Evolutionary conservation across 495 filamentous ascomycete species (phyloP).

Genomic region (Penicillium pancosmium): DNA sequence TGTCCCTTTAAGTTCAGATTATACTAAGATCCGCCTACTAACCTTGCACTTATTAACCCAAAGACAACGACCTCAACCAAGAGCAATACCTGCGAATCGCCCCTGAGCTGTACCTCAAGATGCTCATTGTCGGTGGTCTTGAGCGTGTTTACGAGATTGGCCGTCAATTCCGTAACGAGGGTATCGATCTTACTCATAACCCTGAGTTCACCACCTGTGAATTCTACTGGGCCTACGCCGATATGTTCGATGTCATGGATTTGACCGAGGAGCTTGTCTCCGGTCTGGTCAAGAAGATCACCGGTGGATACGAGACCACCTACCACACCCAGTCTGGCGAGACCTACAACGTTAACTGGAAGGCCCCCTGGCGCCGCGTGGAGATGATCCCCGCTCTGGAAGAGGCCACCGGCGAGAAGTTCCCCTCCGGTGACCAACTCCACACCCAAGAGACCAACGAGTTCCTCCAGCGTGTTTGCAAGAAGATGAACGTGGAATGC

Average conservation of each 20-base stretch:
- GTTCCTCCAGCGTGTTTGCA: conserved; percentile 80
- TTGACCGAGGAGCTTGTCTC: conserved; percentile 94
- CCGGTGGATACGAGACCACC: conserved; percentile 79
- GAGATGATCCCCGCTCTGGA: conserved; percentile 98
- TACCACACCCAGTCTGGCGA: conserved; percentile 84
- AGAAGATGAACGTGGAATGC: conserved; percentile 91
- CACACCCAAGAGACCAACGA: conserved; percentile 86
- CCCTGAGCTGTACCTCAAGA: conserved; percentile 94
- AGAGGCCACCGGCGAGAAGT: conserved; percentile 86
- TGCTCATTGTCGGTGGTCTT: conserved; percentile 90
- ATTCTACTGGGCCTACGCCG: conserved; percentile 95
- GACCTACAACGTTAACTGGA: conserved; percentile 90
- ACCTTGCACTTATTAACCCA: not conserved
- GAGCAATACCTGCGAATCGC: conserved; percentile 94
- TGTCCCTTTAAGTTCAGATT: not conserved
- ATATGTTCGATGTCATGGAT: conserved; percentile 90
- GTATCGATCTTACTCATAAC: conserved; percentile 96
- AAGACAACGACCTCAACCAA: conserved; percentile 88
- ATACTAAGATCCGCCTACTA: not conserved
- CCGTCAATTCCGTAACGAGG: conserved; percentile 91
- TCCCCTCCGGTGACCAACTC: conserved; percentile 84
- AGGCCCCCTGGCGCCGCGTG: conserved; percentile 86
- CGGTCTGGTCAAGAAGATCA: conserved; percentile 86
- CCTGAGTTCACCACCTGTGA: conserved; percentile 98
- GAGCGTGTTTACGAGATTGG: conserved; percentile 94